Evolutionary conservation across 2,329 filamentous ascomycete species (phyloP), one percentile per base, ranked within the genome.

Genomic region (Trichophyton rubrum): DNA sequence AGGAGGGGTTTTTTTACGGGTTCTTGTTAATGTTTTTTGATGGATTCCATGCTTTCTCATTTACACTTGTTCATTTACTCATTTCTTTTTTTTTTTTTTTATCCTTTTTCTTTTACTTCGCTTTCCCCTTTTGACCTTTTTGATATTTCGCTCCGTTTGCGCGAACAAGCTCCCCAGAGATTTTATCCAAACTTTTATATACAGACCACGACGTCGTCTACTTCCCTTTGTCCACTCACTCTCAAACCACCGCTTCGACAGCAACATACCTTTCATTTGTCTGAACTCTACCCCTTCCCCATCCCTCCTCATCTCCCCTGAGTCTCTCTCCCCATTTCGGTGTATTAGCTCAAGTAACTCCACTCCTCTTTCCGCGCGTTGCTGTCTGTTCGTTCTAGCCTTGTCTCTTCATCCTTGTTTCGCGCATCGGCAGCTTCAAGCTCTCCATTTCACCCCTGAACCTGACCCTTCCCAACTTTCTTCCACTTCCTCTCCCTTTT

Each of bases 371-470:
- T n/a, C 17, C 20, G 17, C 20, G 13, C 70, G 68, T 30, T 30
- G 27, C 27, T 30, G 27, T 30, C 70, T 73, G 72, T 75, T 70
- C 24, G 8, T 33, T 55, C 35, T 58, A 71, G 70, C 68, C 68
- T 71, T 17, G 9, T 24, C 20, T 22, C 43, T 47, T 20, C 20
- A 13, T 47, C 43, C 20, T 47, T 47, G 43, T 22, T 24, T 47
- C 43, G 20, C 43, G 17, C 43, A 47, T 22, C 40, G 40, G 40
- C 40, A 43, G 40, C 40, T 43, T 15, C n/a, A 43, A 43, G n/a
- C 40, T 43, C 15, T 7, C 40, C 8, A 17, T 43, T n/a, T 17
- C n/a, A n/a, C 15, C 7, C 40, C 24, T 47, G 2, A 47, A 20
- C 20, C 43, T 47, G 2, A 47, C 43, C 20, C 43, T 22, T 20